Conservation (phyloP, 176 grass and related monocot genomes). For the Cocos nucifera region DNA sequence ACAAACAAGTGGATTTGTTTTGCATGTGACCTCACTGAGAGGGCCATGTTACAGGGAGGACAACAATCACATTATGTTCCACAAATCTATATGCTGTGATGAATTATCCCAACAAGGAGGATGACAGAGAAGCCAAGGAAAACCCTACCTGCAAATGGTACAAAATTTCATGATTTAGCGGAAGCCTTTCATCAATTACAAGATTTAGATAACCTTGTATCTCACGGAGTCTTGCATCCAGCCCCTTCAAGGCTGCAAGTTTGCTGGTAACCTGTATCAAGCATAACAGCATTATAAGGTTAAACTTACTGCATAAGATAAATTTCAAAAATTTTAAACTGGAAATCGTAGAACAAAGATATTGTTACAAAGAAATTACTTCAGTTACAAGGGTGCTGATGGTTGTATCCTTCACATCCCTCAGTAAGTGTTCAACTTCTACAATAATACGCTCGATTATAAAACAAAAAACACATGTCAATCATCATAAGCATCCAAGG, state of each 20-base stretch:
- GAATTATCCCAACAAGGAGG: no score
- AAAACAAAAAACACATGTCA: no score
- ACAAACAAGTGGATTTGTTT: no score
- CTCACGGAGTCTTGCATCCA: constrained; percentile 79
- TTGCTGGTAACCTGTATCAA: constrained; percentile 69
- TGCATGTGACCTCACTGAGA: no score
- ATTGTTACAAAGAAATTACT: constrained; percentile 28
- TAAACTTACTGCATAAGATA: not conserved
- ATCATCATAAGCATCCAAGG: no score
- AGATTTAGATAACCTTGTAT: constrained; percentile 78
- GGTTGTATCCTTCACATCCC: constrained; percentile 95
- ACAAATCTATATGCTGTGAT: no score
- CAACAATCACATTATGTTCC: no score
- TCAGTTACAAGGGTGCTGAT: constrained; percentile 91
- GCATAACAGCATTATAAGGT: constrained; percentile 9
- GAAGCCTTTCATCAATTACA: constrained; percentile 82
- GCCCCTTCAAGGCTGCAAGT: constrained; percentile 74
- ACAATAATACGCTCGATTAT: not conserved
- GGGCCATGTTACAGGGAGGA: no score
- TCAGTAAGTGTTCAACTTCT: constrained; percentile 93
- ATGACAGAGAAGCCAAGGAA: not conserved
- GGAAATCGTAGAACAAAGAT: no score
- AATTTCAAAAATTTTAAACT: no score
- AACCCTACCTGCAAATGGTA: constrained; percentile 84
- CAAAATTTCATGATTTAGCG: constrained; percentile 90